Conservation (phyloP, 371 early-diverging fungal genomes). For the Mucor mucedo region DNA sequence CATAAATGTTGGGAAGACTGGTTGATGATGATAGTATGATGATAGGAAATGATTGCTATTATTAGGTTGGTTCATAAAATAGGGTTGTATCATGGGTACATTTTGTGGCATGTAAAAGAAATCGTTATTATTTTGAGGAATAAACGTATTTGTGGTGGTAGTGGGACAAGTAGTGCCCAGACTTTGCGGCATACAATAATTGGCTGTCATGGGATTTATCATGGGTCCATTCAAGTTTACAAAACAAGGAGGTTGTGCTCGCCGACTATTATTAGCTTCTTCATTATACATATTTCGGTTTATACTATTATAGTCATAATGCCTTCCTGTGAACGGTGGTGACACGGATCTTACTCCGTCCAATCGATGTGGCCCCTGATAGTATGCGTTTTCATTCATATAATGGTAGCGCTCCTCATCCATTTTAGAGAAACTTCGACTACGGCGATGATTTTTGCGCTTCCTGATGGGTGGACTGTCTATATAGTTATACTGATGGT, state of each 20-base stretch:
- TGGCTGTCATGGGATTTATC: constrained; percentile 10
- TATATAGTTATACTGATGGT: not conserved
- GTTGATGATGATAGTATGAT: not conserved
- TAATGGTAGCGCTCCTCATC: not conserved
- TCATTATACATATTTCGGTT: not conserved
- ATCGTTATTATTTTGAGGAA: not conserved
- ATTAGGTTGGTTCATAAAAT: not conserved
- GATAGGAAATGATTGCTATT: not conserved
- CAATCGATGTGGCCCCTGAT: not conserved
- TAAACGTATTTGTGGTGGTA: not conserved
- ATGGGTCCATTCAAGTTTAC: constrained; percentile 1
- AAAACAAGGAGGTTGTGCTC: constrained; percentile 1
- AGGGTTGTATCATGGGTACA: constrained; percentile 19
- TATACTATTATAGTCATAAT: not conserved
- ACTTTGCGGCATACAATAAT: constrained; percentile 9
- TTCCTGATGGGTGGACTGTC: not conserved
- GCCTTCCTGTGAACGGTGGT: constrained; percentile 1
- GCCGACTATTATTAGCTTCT: not conserved
- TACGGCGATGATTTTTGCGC: not conserved
- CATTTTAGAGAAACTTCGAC: not conserved
- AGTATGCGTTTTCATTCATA: not conserved
- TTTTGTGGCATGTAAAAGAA: not conserved
- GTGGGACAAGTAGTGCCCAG: constrained; percentile 14
- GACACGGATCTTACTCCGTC: constrained; percentile 1
- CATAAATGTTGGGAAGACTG: not conserved